These are phyloP conservation scores for Colletotrichum salicis DNA, from an alignment of 2,329 filamentous ascomycete species.

Conservation along the genomic window DNA sequence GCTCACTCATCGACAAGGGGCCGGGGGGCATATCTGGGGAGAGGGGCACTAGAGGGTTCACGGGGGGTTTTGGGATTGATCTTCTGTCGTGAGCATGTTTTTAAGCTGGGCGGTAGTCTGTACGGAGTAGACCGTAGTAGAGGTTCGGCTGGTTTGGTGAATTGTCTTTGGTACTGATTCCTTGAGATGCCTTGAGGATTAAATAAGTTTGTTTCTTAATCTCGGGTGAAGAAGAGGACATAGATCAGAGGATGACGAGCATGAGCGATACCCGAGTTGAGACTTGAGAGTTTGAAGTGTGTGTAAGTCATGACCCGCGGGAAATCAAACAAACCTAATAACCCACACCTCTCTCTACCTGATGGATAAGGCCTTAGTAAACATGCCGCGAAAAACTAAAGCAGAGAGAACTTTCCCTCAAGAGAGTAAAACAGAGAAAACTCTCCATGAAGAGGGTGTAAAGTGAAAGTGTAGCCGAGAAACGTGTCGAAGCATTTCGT, in stretches of 20 bases:
- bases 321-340: neutral
- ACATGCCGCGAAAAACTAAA: neutral
- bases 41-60: no score
- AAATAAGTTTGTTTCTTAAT: neutral
- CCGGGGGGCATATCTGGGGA: no score
- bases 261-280: neutral
- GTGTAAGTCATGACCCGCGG: neutral
- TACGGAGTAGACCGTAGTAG: no score
- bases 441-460: neutral
- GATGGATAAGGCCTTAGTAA: neutral
- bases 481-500: conserved; percentile 1
- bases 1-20: no score
- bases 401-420: neutral
- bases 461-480: neutral
- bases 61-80: neutral
- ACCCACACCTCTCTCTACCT: neutral
- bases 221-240: neutral
- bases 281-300: neutral
- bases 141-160: neutral
- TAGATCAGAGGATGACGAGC: neutral
- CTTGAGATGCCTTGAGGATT: neutral
- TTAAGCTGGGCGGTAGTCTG: neutral
- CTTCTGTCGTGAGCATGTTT: conserved; percentile 9
- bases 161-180: neutral
- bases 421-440: neutral